Evolutionary conservation across 129 eudicot genomes (phyloP).

Genomic region (Centaurea solstitialis): DNA sequence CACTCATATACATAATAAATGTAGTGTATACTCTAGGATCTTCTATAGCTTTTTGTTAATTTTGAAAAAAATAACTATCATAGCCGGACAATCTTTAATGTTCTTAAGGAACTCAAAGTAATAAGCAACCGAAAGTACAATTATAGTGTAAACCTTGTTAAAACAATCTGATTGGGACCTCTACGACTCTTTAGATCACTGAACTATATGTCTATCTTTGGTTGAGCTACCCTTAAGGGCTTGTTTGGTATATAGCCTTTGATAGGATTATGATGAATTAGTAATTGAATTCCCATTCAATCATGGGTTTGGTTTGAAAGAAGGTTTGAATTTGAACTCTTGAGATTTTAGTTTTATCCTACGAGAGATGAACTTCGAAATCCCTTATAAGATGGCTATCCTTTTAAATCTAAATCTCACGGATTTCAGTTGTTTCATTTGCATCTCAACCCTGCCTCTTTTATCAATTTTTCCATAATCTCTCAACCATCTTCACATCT

Average conservation of each 20-base stretch:
- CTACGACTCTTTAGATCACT: too few species aligned
- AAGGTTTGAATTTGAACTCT: not conserved
- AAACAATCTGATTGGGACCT: too few species aligned
- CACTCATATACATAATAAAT: conserved; percentile 10
- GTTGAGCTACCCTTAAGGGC: not conserved
- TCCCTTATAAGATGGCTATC: not conserved
- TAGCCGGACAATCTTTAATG: too few species aligned
- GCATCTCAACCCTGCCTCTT: not conserved
- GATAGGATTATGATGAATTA: too few species aligned
- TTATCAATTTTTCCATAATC: not conserved
- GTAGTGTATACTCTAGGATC: not conserved
- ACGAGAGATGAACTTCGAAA: too few species aligned
- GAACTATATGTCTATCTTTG: not conserved
- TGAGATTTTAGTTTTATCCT: not conserved
- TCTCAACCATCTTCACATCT: not conserved
- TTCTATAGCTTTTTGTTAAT: not conserved
- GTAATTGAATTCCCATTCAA: not conserved
- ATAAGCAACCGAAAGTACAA: not conserved
- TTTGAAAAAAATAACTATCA: too few species aligned
- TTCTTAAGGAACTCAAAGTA: too few species aligned
- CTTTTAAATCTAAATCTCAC: too few species aligned
- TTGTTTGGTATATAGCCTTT: too few species aligned
- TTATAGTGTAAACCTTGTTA: not conserved
- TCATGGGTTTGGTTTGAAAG: too few species aligned
- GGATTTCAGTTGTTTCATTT: not conserved